Base-by-base conservation (phyloP, 2,329 filamentous ascomycete species). In the Fusarium brevicatenulatum region DNA sequence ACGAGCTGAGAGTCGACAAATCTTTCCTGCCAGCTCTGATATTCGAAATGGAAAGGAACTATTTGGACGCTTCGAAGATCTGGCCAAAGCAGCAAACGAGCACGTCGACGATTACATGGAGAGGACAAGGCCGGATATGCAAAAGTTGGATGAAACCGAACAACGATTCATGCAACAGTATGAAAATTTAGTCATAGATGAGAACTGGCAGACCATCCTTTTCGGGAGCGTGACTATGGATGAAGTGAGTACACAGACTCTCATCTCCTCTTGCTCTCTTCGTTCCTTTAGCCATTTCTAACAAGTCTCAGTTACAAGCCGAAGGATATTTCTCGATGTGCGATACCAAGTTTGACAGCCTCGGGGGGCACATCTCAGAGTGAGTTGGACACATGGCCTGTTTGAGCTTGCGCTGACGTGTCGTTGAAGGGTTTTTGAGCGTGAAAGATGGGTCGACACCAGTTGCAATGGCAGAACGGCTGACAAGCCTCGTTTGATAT, bases 201-300 rank as follows among this genome's bases (percentile, higher is more conserved):
- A 81, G 23, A 69, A 76, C 34, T 81, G 79, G 80, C 80, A 81
- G 53, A 64, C 46, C 9, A 56, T 76, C 4, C 47, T 81, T 4
- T 80, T 81, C 23, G 64, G 68, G n/a, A 77, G 75, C 21, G 36
- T 79, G 42, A 80, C 78, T 9, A 79, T 79, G 60, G 77, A 81
- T n/a, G 79, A 81, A 61, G 79, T 76, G 53, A 59, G 67, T 57
- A 5, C 34, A 9, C 12, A 40, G 32, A 56, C 18, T n/a, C 18
- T 15, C 15, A 37, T 23, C 9, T 19, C 4, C 32, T 32, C 16
- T 19, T 23, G 19, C 28, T 25, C 23, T 43, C 16, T 53, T 39
- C 18, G 32, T 53, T 37, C 13, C 23, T 53, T 13, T 28, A 28
- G n/a, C 21, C 13, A 32, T 58, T 23, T 10, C 44, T 58, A 47